Evolutionary conservation across 805 yeast genomes (phyloP), one percentile per base, ranked within the genome.

Genomic region (Suhomyces faveliae): DNA sequence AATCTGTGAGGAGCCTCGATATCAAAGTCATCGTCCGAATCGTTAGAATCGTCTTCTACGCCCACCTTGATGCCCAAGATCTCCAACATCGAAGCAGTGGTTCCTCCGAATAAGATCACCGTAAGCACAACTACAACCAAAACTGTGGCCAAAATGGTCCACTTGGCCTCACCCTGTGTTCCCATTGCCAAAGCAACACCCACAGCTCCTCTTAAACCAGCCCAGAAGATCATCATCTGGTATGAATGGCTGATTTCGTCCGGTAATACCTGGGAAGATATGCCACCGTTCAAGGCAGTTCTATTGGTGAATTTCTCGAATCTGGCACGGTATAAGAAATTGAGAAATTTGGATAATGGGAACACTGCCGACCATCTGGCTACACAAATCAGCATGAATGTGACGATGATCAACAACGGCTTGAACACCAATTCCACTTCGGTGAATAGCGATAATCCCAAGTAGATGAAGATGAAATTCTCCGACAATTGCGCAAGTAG

Each of bases 181-280:
- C 99, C 99, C 83, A 95, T 89, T 0, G 99, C 99, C 60, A 94
- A 78, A 0, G 99, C 99, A 4, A 94, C 99, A 54, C 99, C 99
- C 29, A 94, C 99, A 0, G 99, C 99, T 50, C 99, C 99, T 62
- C 99, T 78, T 48, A 94, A 74, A 3, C 99, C 99, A 2, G 99
- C 99, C 99, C 99, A 94, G 66, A 94, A 94, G 43, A 92, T 89
- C 99, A 94, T 94, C 88, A 90, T 89, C 70, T 94, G 99, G 67
- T 94, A 94, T 51, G 86, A 89, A 59, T 89, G 92, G 21, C 96
- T 94, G 52, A 94, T 90, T 68, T 92, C 98, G 59, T 90, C 97
- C 1, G 87, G 86, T 9, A 78, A 69, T 2, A 76, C 59, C 60
- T 62, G 68, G 5, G 68, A 57, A 2, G 71, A 54, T 9, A 70